Conservation (phyloP, 1,284 basidiomycete species). For the Cutaneotrichosporon cutaneum region DNA sequence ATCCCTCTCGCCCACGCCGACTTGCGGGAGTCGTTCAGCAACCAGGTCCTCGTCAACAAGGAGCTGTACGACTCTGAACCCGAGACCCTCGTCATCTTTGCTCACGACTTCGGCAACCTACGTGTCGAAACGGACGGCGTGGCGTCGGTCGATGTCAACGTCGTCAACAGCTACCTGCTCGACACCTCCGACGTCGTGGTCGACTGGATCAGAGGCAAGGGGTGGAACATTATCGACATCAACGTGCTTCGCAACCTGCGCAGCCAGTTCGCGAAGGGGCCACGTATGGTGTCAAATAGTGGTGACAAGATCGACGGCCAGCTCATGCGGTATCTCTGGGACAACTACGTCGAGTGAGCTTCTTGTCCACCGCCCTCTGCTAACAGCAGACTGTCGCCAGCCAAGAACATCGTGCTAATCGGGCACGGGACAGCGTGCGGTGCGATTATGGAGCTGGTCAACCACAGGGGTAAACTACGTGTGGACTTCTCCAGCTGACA, state of each 20-base stretch:
- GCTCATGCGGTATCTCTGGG: conserved; percentile 83
- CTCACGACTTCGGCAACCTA: conserved; percentile 89
- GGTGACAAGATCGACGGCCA: conserved; percentile 52
- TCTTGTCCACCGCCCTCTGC: neutral
- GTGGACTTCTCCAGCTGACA: conserved; percentile 6
- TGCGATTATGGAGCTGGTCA: conserved; percentile 70
- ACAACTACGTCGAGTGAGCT: conserved; percentile 85
- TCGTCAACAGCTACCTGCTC: conserved; percentile 78
- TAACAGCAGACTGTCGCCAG: conserved; percentile 63
- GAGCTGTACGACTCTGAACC: conserved; percentile 60
- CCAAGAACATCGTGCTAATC: conserved; percentile 72
- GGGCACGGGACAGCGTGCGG: conserved; percentile 82
- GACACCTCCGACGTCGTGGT: conserved; percentile 80
- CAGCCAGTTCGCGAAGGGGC: conserved; percentile 31
- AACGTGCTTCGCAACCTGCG: conserved; percentile 75
- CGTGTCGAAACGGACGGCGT: conserved; percentile 73
- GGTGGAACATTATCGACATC: conserved; percentile 78
- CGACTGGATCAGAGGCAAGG: conserved; percentile 64
- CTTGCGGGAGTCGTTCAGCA: conserved; percentile 67
- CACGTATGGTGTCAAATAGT: conserved; percentile 32
- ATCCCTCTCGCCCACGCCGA: conserved; percentile 70
- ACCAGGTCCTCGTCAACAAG: conserved; percentile 73
- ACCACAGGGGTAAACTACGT: conserved; percentile 61
- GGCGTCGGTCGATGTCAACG: conserved; percentile 67
- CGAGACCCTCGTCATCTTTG: conserved; percentile 66